Evolutionary conservation across 495 filamentous ascomycete genomes (phyloP).

Genomic region (Neurospora hispaniola): DNA sequence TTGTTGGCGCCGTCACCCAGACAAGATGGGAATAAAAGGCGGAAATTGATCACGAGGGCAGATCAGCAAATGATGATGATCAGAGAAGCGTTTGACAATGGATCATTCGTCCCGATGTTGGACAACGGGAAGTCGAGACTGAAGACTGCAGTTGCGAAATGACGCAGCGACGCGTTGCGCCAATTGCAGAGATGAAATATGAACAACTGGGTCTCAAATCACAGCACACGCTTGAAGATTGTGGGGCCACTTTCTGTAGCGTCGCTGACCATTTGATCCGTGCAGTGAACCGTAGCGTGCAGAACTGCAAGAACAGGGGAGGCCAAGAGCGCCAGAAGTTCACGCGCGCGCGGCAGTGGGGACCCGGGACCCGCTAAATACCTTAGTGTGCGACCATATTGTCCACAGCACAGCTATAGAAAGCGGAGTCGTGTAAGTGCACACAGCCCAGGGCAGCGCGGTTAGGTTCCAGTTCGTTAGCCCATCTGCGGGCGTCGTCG

Average conservation of each 20-base stretch:
- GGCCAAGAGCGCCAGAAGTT: not conserved
- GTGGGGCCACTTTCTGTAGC: not conserved
- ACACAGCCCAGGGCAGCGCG: not conserved
- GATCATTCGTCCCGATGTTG: not conserved
- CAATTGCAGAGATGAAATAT: not conserved
- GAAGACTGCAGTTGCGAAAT: not conserved
- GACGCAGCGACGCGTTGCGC: not conserved
- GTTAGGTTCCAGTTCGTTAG: constrained; percentile 7
- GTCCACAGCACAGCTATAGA: not conserved
- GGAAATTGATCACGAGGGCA: not conserved
- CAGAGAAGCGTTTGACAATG: not conserved
- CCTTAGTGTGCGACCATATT: not conserved
- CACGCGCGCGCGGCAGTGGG: not conserved
- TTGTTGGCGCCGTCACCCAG: not conserved
- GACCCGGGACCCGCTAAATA: not conserved
- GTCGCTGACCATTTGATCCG: constrained; percentile 11
- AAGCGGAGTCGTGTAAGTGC: constrained; percentile 9
- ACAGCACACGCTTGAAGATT: not conserved
- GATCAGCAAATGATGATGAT: not conserved
- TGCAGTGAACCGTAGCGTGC: not conserved
- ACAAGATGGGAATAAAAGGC: not conserved
- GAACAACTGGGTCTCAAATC: not conserved
- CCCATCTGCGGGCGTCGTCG: constrained; percentile 19
- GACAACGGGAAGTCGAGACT: not conserved
- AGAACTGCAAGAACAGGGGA: not conserved